phyloP scores from a whole-genome alignment of 208 protist genomes.

The Acanthamoeba royreba region DNA sequence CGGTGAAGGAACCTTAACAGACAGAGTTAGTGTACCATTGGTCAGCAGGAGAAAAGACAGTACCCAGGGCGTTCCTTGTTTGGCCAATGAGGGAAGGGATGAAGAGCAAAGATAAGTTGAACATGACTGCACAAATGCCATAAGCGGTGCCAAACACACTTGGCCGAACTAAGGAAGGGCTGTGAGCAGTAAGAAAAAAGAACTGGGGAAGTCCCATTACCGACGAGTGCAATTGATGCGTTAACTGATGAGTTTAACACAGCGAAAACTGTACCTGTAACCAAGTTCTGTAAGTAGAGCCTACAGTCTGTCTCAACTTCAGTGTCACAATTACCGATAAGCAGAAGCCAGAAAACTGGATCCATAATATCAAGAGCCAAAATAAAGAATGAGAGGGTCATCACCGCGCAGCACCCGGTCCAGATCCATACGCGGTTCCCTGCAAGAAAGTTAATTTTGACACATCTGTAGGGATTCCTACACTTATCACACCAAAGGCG shows the following conservation, averaged over 20 bases:
- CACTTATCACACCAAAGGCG: not conserved
- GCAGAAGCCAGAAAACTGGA: not conserved
- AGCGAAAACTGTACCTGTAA: not conserved
- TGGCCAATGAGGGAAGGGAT: not conserved
- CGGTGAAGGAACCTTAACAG: not conserved
- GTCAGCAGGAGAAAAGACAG: not conserved
- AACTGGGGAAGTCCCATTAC: not conserved
- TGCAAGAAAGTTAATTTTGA: not conserved
- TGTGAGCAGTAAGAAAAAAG: not conserved
- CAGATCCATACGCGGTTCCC: not conserved
- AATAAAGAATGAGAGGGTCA: not conserved
- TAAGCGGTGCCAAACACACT: constrained; percentile 13
- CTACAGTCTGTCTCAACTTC: too few species aligned
- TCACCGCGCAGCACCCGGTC: not conserved
- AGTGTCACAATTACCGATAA: not conserved
- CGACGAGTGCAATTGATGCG: not conserved
- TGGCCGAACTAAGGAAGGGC: not conserved
- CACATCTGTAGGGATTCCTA: not conserved
- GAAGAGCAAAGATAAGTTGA: not conserved
- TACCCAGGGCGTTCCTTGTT: not conserved
- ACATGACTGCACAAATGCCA: constrained; percentile 23
- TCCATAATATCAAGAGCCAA: not conserved
- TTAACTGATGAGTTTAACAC: constrained; percentile 23
- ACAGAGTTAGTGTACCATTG: too few species aligned
- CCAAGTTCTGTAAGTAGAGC: too few species aligned